These are phyloP conservation scores for Phytopythium cucurbitacearum DNA, from an alignment of 352 stramenopile species.

Conservation along the genomic window DNA sequence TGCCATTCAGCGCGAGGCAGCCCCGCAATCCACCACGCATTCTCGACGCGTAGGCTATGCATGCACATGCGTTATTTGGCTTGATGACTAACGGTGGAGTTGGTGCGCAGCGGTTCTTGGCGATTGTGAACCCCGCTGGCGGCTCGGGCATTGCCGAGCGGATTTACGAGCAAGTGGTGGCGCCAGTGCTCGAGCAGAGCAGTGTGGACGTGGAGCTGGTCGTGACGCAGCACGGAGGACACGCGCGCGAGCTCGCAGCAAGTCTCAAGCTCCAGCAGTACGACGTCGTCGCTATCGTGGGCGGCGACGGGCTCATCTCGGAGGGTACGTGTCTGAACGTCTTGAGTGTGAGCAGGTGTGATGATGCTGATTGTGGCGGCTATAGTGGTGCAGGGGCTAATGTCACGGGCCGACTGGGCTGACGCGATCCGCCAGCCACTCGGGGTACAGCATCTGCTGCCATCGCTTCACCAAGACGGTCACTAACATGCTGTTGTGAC, in stretches of 20 bases:
- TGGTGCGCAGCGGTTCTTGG: slow-evolving; percentile 35
- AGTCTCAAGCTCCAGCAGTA: slow-evolving; percentile 42
- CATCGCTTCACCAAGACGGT: too few species aligned
- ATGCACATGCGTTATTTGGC: slow-evolving; percentile 9
- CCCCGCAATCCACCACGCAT: slow-evolving; percentile 29
- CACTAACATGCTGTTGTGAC: too few species aligned
- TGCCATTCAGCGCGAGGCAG: slow-evolving; percentile 39
- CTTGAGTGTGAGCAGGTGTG: neutral
- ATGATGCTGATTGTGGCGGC: slow-evolving; percentile 5
- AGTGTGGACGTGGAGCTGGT: slow-evolving; percentile 52
- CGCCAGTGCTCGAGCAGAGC: slow-evolving; percentile 46
- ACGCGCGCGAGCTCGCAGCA: slow-evolving; percentile 51
- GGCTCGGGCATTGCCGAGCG: slow-evolving; percentile 46
- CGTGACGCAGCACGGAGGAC: slow-evolving; percentile 41
- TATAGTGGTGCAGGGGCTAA: slow-evolving; percentile 71
- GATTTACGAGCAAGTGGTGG: slow-evolving; percentile 44
- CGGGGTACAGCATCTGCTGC: slow-evolving; percentile 18
- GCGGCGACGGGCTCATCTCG: slow-evolving; percentile 61
- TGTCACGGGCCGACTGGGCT: slow-evolving; percentile 55
- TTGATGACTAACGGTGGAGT: slow-evolving; percentile 3
- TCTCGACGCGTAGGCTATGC: slow-evolving; percentile 28
- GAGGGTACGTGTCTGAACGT: slow-evolving; percentile 42
- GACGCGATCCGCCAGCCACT: slow-evolving; percentile 48
- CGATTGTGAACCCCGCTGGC: slow-evolving; percentile 68
- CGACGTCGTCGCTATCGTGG: slow-evolving; percentile 63